Evolutionary conservation across 176 grass and related monocot genomes (phyloP).

Genomic region (Saccharum officinarum): DNA sequence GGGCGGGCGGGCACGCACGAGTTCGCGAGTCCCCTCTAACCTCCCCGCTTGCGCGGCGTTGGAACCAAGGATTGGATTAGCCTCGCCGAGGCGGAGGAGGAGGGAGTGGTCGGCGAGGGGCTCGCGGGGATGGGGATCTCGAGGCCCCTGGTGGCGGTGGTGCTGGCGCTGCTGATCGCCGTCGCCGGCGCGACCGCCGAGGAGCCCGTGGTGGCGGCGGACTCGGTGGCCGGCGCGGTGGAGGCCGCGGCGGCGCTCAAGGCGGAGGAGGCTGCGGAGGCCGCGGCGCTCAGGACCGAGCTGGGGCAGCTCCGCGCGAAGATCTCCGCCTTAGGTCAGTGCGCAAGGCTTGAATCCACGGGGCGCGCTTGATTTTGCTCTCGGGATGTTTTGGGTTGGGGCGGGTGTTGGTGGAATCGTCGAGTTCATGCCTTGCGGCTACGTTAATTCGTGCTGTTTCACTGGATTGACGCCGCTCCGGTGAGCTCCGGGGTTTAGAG

Average conservation of each 20-base stretch:
- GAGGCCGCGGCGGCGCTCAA: conserved; percentile 23
- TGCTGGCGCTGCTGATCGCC: conserved; percentile 40
- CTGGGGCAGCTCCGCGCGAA: conserved; percentile 44
- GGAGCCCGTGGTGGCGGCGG: conserved; percentile 16
- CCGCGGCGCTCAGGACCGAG: conserved; percentile 35
- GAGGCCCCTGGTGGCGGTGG: not conserved
- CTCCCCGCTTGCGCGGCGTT: conserved; percentile 6
- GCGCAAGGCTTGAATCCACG: not conserved
- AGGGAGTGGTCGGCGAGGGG: not conserved
- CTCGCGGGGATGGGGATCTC: conserved; percentile 48
- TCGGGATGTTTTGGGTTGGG: not conserved
- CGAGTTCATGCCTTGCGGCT: not conserved
- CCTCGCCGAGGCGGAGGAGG: conserved; percentile 26
- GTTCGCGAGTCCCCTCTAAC: not conserved
- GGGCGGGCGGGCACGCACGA: not conserved
- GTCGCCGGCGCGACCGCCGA: conserved; percentile 2
- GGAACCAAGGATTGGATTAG: conserved; percentile 30
- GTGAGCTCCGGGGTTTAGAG: not conserved
- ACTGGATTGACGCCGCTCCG: not conserved
- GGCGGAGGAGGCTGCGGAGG: conserved; percentile 28
- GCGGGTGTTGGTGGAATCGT: not conserved
- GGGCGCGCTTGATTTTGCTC: not conserved
- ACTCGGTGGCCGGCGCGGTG: not conserved
- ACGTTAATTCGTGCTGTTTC: not conserved
- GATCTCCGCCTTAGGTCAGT: conserved; percentile 57